These are phyloP conservation scores for Xenoacremonium recifei DNA, from an alignment of 2,329 filamentous ascomycete genomes.

Conservation along the genomic window DNA sequence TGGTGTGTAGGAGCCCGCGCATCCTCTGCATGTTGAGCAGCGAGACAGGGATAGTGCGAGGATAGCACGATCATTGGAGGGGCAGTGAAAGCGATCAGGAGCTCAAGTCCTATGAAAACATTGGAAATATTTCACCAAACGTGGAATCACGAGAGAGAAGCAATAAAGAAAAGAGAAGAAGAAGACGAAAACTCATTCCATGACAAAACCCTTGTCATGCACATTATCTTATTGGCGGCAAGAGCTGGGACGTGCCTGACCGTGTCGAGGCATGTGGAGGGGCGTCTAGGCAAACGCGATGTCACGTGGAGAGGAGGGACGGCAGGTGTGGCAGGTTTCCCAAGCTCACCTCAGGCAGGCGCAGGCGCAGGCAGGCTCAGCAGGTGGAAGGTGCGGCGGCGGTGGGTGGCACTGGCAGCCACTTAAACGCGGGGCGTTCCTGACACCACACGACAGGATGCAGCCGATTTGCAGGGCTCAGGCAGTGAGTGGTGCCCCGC, in stretches of 20 bases:
- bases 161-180: background rate
- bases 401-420: slow-evolving; percentile 12
- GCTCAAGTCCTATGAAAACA: no score
- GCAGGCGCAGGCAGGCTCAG: background rate
- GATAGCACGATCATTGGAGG: no score
- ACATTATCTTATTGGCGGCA: no score
- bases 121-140: no score
- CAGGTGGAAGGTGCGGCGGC: background rate
- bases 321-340: background rate
- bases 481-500: slow-evolving; percentile 29
- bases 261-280: slow-evolving; percentile 4
- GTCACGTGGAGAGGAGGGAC: slow-evolving; percentile 20
- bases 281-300: slow-evolving; percentile 16
- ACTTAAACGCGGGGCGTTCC: slow-evolving; percentile 37
- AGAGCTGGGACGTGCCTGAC: slow-evolving; percentile 13
- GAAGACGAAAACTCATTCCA: slow-evolving; percentile 1
- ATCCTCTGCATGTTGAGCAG: slow-evolving; percentile 36
- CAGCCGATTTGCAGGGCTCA: slow-evolving; percentile 31
- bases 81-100: no score
- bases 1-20: slow-evolving; percentile 46
- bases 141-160: no score
- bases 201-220: no score
- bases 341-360: no score
- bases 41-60: no score
- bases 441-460: slow-evolving; percentile 32